Conservation (phyloP, 257 asterid genomes). For the Rauvolfia tetraphylla region DNA sequence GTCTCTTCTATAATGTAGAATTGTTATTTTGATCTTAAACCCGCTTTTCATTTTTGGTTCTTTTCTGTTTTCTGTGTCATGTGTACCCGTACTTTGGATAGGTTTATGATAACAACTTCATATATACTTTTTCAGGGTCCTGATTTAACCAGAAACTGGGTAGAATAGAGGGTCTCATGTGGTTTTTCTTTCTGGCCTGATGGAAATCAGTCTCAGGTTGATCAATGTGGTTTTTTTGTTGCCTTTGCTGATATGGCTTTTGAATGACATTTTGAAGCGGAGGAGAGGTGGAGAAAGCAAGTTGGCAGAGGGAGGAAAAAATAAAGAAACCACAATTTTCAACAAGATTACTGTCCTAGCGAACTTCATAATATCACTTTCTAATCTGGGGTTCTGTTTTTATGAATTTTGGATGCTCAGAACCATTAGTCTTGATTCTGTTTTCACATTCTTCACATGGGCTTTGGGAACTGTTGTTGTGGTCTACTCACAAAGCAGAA, state of each 20-base stretch:
- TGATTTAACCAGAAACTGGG: neutral
- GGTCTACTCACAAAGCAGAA: slow-evolving; percentile 32
- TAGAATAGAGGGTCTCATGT: neutral
- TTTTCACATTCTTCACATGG: slow-evolving; percentile 50
- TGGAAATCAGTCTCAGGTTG: slow-evolving; percentile 45
- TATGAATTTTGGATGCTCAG: slow-evolving; percentile 33
- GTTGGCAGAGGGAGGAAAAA: slow-evolving; percentile 9
- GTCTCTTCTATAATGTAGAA: neutral
- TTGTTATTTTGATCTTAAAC: neutral
- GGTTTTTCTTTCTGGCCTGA: slow-evolving; percentile 7
- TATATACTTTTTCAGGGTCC: slow-evolving; percentile 17
- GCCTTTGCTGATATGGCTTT: slow-evolving; percentile 42
- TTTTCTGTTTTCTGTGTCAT: neutral
- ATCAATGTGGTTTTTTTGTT: slow-evolving; percentile 45
- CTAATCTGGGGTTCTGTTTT: slow-evolving; percentile 41
- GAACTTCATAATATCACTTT: slow-evolving; percentile 35
- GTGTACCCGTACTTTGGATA: neutral
- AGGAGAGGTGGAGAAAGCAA: slow-evolving; percentile 24
- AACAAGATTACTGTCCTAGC: slow-evolving; percentile 37
- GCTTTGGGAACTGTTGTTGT: slow-evolving; percentile 37
- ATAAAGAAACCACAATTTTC: slow-evolving; percentile 21
- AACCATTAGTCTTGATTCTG: slow-evolving; percentile 21
- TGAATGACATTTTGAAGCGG: slow-evolving; percentile 33
- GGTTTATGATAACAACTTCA: neutral
- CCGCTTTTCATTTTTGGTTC: neutral